phyloP scores from a whole-genome alignment of 1,139 yeast genomes.

The Hyphopichia buzzinii region DNA sequence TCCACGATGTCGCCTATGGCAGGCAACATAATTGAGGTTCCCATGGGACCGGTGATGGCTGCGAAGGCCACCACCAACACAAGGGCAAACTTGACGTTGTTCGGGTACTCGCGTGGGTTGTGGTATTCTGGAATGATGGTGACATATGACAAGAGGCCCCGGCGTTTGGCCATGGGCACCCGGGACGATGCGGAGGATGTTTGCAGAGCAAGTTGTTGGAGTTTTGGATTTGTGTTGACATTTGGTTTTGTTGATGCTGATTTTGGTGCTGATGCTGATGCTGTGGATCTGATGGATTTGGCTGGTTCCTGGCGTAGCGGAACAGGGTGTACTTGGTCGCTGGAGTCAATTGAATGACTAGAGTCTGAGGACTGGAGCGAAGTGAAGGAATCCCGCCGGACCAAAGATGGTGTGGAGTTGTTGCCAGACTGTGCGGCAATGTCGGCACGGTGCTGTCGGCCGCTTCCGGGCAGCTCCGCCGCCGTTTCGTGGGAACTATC shows the following conservation, averaged over 20 bases:
- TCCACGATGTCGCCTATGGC: conserved; percentile 62
- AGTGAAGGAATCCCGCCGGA: too few species aligned
- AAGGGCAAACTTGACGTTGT: conserved; percentile 46
- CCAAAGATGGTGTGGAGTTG: too few species aligned
- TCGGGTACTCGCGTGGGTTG: conserved; percentile 68
- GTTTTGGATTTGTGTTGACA: too few species aligned
- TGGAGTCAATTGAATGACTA: neutral
- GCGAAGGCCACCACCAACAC: conserved; percentile 70
- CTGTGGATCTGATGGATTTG: too few species aligned
- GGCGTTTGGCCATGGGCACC: conserved; percentile 43
- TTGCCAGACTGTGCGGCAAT: too few species aligned
- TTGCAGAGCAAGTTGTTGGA: too few species aligned
- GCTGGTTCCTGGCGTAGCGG: too few species aligned
- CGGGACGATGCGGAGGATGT: conserved; percentile 3
- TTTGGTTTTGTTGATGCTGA: too few species aligned
- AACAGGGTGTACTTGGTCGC: neutral
- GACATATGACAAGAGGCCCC: conserved; percentile 56
- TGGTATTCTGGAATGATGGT: conserved; percentile 67
- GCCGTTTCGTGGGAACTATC: too few species aligned
- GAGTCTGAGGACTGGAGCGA: neutral
- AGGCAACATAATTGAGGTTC: conserved; percentile 82
- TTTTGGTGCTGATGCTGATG: too few species aligned
- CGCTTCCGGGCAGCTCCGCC: too few species aligned
- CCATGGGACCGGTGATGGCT: conserved; percentile 86
- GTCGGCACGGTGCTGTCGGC: too few species aligned